A percentile compares a stretch with the other conserved stretches of the same genome.
phyloP scores from a whole-genome alignment of 139 green algal species.

The Ettlia oleoabundans region DNA sequence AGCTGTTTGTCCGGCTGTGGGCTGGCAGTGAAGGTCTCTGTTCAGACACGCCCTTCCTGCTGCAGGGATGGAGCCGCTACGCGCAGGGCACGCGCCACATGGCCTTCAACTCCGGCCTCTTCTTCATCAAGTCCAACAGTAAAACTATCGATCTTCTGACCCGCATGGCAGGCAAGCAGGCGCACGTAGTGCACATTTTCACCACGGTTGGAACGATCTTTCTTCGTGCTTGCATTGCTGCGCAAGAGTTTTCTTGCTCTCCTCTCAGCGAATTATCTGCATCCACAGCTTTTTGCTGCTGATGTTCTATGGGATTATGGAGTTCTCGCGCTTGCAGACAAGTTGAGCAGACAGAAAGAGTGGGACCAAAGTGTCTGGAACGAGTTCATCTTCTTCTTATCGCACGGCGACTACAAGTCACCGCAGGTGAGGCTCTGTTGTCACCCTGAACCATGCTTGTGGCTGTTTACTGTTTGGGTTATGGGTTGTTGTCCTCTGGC shows the following conservation, averaged over 20 bases:
- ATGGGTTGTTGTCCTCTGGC: background rate
- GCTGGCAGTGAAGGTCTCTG: too few relatives aligned
- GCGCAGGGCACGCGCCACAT: slow-evolving; percentile 69
- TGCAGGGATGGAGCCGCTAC: slow-evolving; percentile 38
- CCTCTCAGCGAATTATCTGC: too few relatives aligned
- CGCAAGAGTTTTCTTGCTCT: too few relatives aligned
- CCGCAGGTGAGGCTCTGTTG: slow-evolving; percentile 74
- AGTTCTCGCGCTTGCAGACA: slow-evolving; percentile 43
- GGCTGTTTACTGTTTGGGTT: background rate
- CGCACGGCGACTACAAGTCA: slow-evolving; percentile 76
- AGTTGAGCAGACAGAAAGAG: slow-evolving; percentile 77
- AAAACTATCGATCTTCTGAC: slow-evolving; percentile 73
- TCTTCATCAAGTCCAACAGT: slow-evolving; percentile 80
- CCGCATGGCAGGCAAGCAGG: slow-evolving; percentile 48
- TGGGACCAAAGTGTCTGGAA: slow-evolving; percentile 94
- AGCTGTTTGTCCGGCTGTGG: too few relatives aligned
- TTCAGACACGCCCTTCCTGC: background rate
- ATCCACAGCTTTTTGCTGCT: too few relatives aligned
- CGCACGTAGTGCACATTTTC: background rate
- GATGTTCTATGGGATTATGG: too few relatives aligned
- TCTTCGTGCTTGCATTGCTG: too few relatives aligned
- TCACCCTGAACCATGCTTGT: slow-evolving; percentile 49
- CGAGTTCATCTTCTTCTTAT: slow-evolving; percentile 90
- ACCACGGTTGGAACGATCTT: background rate
- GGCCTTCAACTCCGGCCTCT: slow-evolving; percentile 89